Percentiles rank a stretch among this genome's conserved stretches.
These are phyloP conservation scores for Aspergillus hancockii DNA, from an alignment of 495 filamentous ascomycete genomes.

Conservation along the genomic window DNA sequence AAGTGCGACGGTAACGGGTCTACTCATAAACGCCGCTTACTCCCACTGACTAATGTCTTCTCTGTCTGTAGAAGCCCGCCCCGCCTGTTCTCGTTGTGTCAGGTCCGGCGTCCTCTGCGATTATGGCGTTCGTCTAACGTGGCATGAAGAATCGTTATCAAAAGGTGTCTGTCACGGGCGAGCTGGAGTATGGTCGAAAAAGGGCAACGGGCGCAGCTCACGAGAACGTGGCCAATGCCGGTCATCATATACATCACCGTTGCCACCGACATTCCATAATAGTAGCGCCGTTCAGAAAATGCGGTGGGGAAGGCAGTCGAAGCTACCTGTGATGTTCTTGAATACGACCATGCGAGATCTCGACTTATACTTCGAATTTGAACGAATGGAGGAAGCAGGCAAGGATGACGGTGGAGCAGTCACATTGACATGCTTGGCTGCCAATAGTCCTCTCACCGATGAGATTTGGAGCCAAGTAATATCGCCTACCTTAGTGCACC, in stretches of 20 bases:
- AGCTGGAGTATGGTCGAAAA: slow-evolving; percentile 28
- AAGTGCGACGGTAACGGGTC: slow-evolving; percentile 28
- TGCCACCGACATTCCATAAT: not conserved
- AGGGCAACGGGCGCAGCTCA: not conserved
- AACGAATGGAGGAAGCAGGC: not conserved
- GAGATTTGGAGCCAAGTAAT: not conserved
- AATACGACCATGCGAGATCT: slow-evolving; percentile 27
- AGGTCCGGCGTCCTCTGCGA: slow-evolving; percentile 20
- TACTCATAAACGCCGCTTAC: not conserved
- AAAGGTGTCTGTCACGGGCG: slow-evolving; percentile 29
- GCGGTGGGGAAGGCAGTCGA: not conserved
- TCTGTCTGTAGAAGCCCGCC: not conserved
- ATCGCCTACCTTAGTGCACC: not conserved
- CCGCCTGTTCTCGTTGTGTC: slow-evolving; percentile 13
- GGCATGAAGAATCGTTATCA: slow-evolving; percentile 29
- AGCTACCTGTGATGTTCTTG: slow-evolving; percentile 17
- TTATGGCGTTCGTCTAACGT: slow-evolving; percentile 26
- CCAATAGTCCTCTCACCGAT: not conserved
- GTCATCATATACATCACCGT: slow-evolving; percentile 16
- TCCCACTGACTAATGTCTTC: not conserved
- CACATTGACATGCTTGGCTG: not conserved
- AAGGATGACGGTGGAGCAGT: not conserved
- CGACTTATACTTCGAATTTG: slow-evolving; percentile 22
- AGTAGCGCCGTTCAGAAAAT: not conserved
- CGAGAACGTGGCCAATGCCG: not conserved